These are phyloP conservation scores for Cornus kousa DNA, from an alignment of 148 eudicot genomes.

Conservation along the genomic window DNA sequence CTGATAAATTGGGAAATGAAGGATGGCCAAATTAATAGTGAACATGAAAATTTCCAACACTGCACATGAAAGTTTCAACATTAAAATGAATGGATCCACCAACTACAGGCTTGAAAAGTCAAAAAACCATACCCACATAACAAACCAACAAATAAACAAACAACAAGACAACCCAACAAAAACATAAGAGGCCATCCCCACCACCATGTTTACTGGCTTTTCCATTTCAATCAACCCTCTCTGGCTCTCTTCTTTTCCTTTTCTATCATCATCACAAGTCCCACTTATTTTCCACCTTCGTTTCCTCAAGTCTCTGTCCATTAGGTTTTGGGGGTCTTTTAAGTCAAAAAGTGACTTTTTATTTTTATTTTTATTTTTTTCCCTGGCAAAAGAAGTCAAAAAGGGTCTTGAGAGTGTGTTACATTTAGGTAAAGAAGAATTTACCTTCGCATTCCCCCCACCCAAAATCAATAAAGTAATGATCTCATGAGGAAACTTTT, in stretches of 20 bases:
- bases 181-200: neutral
- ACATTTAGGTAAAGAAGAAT: too few relatives aligned
- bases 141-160: slow-evolving; percentile 7
- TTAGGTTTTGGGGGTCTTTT: neutral
- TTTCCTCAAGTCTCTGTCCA: neutral
- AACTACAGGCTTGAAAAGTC: slow-evolving; percentile 15
- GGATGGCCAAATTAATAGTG: neutral
- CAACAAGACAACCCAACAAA: neutral
- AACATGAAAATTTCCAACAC: neutral
- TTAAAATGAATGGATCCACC: slow-evolving; percentile 19
- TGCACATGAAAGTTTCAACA: slow-evolving; percentile 26
- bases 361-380: too few relatives aligned
- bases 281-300: slow-evolving; percentile 8
- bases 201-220: slow-evolving; percentile 24
- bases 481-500: neutral
- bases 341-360: neutral
- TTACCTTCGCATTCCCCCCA: too few relatives aligned
- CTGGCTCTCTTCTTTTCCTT: neutral
- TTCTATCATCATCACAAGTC: slow-evolving; percentile 15
- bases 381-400: neutral
- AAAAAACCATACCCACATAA: slow-evolving; percentile 11
- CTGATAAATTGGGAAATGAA: neutral
- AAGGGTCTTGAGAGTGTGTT: slow-evolving; percentile 12
- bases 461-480: too few relatives aligned
- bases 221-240: neutral